Conservation (phyloP, 148 eudicot species). For the Arctostaphylos glauca region DNA sequence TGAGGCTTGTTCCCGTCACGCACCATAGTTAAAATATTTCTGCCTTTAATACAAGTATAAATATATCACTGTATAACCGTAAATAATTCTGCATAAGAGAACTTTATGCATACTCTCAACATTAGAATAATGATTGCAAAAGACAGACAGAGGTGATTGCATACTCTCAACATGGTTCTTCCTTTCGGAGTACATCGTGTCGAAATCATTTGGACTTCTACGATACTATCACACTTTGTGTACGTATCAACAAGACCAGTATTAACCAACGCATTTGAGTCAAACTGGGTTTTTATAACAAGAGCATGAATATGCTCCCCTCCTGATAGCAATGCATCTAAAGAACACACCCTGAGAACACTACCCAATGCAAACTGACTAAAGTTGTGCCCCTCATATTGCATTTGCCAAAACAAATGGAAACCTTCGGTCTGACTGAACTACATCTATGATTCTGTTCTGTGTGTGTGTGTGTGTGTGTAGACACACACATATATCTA, state of each 20-base stretch:
- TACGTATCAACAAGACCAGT: conserved; percentile 81
- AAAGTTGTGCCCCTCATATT: conserved; percentile 48
- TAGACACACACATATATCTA: no score
- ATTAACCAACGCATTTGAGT: conserved; percentile 37
- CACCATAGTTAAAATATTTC: not conserved
- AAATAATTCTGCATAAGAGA: no score
- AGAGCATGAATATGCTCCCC: conserved; percentile 65
- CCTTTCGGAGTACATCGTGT: conserved; percentile 27
- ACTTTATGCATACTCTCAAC: no score
- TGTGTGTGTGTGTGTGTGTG: no score
- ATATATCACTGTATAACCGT: no score
- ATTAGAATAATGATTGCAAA: no score
- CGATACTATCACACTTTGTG: conserved; percentile 53
- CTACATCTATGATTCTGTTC: no score
- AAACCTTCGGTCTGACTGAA: no score
- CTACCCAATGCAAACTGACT: conserved; percentile 72
- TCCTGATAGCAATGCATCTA: conserved; percentile 39
- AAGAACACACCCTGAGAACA: conserved; percentile 59
- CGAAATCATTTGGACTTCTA: conserved; percentile 57
- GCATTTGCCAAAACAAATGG: no score
- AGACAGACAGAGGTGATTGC: not conserved
- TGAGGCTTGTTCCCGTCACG: no score
- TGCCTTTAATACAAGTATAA: not conserved
- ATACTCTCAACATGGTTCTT: conserved; percentile 55
- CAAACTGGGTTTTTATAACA: conserved; percentile 51